A percentile compares a stretch with the other conserved stretches of the same genome.
phyloP scores from a whole-genome alignment of 495 filamentous ascomycete species.

The Aspergillus sclerotioniger region DNA sequence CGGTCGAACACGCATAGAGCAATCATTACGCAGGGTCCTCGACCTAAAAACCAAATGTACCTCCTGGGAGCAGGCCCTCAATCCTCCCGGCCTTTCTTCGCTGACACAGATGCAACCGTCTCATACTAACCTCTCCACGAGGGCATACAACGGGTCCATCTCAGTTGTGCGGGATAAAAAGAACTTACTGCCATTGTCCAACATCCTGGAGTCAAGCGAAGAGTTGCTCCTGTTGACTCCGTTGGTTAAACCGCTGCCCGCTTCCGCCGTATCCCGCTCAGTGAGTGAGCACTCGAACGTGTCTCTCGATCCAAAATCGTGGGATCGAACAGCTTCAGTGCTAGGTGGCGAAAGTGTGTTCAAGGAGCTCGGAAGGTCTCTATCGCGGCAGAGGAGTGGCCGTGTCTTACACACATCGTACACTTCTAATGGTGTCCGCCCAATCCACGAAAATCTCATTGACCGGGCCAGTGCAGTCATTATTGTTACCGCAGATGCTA shows the following conservation, averaged over 20 bases:
- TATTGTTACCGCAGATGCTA: conserved; percentile 85
- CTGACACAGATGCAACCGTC: conserved; percentile 76
- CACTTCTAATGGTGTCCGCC: conserved; percentile 82
- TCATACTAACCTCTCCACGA: conserved; percentile 74
- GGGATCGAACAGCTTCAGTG: conserved; percentile 63
- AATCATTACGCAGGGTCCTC: conserved; percentile 71
- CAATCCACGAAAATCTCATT: conserved; percentile 86
- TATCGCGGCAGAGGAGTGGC: conserved; percentile 77
- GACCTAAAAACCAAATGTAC: conserved; percentile 74
- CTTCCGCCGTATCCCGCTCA: conserved; percentile 66
- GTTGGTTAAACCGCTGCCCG: conserved; percentile 79
- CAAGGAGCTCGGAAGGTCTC: conserved; percentile 73
- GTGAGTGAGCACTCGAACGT: conserved; percentile 49
- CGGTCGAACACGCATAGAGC: conserved; percentile 66
- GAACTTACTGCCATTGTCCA: conserved; percentile 71
- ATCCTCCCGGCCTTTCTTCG: conserved; percentile 67
- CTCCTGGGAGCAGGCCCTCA: conserved; percentile 78
- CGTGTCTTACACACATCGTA: conserved; percentile 88
- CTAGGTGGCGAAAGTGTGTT: conserved; percentile 88
- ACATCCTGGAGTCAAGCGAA: conserved; percentile 73
- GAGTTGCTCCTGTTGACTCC: conserved; percentile 81
- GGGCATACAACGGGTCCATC: conserved; percentile 82
- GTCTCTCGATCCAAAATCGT: conserved; percentile 54
- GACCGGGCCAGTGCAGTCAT: conserved; percentile 82
- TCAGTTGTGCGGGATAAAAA: conserved; percentile 83